Evolutionary conservation across 225 moss, liverwort and hornwort genomes (phyloP).

Genomic region (Physcomitrium patens): DNA sequence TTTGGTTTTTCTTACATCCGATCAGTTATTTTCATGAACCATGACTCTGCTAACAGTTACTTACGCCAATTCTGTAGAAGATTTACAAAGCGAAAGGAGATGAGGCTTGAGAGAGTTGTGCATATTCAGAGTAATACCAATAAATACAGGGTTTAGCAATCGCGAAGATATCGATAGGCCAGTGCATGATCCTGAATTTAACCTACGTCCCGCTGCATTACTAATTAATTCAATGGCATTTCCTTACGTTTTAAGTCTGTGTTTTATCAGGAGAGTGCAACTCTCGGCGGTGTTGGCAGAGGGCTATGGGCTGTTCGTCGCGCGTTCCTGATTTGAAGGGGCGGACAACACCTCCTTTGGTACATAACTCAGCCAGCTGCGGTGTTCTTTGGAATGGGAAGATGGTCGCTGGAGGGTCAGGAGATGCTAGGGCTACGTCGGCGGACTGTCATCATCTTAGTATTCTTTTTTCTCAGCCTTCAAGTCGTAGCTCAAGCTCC

Average conservation of each 20-base stretch:
- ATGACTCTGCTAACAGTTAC: no score
- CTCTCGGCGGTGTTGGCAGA: background rate
- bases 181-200: no score
- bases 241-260: background rate
- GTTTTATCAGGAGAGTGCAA: background rate
- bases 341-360: background rate
- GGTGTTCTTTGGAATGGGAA: constrained; percentile 24
- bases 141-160: no score
- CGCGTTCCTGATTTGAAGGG: constrained; percentile 7
- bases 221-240: no score
- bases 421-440: constrained; percentile 13
- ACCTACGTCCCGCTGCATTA: no score
- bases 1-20: no score
- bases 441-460: background rate
- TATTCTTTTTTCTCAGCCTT: background rate
- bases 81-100: no score
- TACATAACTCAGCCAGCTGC: background rate
- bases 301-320: constrained; percentile 21
- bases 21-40: no score
- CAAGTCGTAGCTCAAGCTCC: background rate
- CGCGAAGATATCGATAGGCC: no score
- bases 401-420: constrained; percentile 6
- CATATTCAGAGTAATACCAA: no score
- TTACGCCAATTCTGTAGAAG: no score
- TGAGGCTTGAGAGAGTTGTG: no score